Percentiles rank a stretch among this genome's conserved stretches.
phyloP scores from a whole-genome alignment of 2,329 filamentous ascomycete species.

The Coniochaeta ligniaria region DNA sequence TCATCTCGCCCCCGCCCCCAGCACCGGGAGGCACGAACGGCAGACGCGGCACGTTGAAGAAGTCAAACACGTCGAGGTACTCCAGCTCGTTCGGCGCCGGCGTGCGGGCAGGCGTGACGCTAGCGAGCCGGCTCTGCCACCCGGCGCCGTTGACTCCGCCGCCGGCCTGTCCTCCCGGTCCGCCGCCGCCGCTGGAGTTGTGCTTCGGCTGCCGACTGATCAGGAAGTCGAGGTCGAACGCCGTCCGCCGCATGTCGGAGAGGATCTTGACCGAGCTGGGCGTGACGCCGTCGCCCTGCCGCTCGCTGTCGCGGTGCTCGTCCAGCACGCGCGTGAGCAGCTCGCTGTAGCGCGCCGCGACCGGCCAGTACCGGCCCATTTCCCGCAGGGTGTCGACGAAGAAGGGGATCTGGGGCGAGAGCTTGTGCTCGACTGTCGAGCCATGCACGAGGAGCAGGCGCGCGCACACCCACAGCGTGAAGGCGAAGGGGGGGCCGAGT shows the following conservation, averaged over 20 bases:
- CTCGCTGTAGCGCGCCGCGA: conserved; percentile 73
- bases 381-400: conserved; percentile 76
- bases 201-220: conserved; percentile 72
- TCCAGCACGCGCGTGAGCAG: conserved; percentile 78
- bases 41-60: conserved; percentile 83
- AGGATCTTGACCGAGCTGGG: conserved; percentile 81
- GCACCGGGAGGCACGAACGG: conserved; percentile 34
- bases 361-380: conserved; percentile 79
- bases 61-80: conserved; percentile 88
- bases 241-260: conserved; percentile 85
- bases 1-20: conserved; percentile 7
- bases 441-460: conserved; percentile 83
- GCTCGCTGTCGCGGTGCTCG: conserved; percentile 74
- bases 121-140: conserved; percentile 37
- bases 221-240: conserved; percentile 83
- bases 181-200: conserved; percentile 8
- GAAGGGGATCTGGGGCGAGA: conserved; percentile 71
- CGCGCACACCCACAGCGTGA: conserved; percentile 87
- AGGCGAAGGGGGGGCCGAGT: conserved; percentile 84
- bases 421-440: conserved; percentile 77
- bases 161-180: conserved; percentile 6
- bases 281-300: conserved; percentile 65
- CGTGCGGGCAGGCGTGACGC: conserved; percentile 55
- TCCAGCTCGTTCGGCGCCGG: conserved; percentile 79
- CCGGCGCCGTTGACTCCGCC: conserved; percentile 4